Base-by-base conservation (phyloP, 75 land plant genomes). In the Cunninghamia lanceolata region DNA sequence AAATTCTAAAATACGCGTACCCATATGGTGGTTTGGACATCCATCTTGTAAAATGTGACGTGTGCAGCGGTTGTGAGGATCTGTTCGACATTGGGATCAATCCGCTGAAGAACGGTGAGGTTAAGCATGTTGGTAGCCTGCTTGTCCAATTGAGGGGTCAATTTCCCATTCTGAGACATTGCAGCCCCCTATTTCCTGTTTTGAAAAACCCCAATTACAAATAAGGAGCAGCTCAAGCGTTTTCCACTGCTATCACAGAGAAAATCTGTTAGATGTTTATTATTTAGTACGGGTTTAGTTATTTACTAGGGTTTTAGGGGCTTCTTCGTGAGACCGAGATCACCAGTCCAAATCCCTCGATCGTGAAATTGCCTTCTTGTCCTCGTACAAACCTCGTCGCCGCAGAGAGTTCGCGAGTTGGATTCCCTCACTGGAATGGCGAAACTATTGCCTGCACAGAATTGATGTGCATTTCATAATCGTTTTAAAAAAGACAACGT, bases 41-140 rank as follows among this genome's bases (percentile, higher is more conserved):
- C 93, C 93, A 98, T 96, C 84, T 95, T 97, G 93, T 98, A 98
- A 86, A 96, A 93, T 66, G 99, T 96, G 68, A 98, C 99, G 63
- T 98, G 99, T 14, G 96, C 92, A 13, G 99, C 97, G 32, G 99
- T 98, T 84, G 94, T 90, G 86, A 98, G 95, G 84, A 98, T 98
- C 84, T 98, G 97, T 81, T 98, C 99, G 43, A 98, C 92, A 87
- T 90, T 93, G 42, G 95, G 93, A 87, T 98, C 99, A 87, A 94
- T 93, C 84, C 99, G 85, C 91, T 96, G 97, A 46, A 98, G 90
- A 14, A 98, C 99, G 0, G 99, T 98, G n/a, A 96, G 93, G 84
- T 98, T 98, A 71, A 98, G 97, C 83, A 92, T 86, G 85, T 94
- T 95, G 36, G 99, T 98, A 90, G 92, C 94, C 82, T 94, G 86